Base-by-base conservation (phyloP, 768 basidiomycete genomes). In the Porpolomopsis calyptriformis region DNA sequence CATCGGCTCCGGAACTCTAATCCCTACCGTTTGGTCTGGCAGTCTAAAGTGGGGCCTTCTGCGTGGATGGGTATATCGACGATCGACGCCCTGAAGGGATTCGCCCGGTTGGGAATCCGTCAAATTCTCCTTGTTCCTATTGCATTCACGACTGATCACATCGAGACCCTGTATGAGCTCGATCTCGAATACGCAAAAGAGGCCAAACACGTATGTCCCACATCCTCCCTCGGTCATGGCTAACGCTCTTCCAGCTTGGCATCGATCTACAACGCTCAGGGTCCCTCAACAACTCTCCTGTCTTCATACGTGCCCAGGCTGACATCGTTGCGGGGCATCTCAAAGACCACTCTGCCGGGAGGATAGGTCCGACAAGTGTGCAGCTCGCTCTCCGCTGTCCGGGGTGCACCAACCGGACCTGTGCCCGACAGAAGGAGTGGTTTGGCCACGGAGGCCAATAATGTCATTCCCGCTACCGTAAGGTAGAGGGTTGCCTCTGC, bases 1-100 rank as follows among this genome's bases (percentile, higher is more conserved):
- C 72, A 81, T 52, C 75, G 85, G 40, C 72, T 99, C 19, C 71
- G 77, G 9, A 72, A 86, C 54, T 72, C 77, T 35, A 88, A 88
- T 61, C 86, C 94, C 2, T 96, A 84, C 65, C 85, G 96, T 20
- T 73, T 98, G 46, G 89, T 93, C 1, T 99, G 96, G 96, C 96
- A 99, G 68, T 88, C 84, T 4, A 85, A 98, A 63, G 96, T 99
- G 39, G 96, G 96, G 2, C 96, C 96, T 3, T 85, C 82, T 29
- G 87, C 93, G 16, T 98, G 96, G 96, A 88, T 98, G 77, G 96
- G 96, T 3, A 91, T 90, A 69, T 92, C 97, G 63, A 99, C 96
- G 1, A 71, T 77, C 14, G 91, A 89, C 44, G 87, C 92, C 37
- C 67, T 99, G 59, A 90, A 96, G 70, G 87, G 86, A 14, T 71